Conservation (phyloP, 805 yeast species). For the Saccharomycopsis amapae region DNA sequence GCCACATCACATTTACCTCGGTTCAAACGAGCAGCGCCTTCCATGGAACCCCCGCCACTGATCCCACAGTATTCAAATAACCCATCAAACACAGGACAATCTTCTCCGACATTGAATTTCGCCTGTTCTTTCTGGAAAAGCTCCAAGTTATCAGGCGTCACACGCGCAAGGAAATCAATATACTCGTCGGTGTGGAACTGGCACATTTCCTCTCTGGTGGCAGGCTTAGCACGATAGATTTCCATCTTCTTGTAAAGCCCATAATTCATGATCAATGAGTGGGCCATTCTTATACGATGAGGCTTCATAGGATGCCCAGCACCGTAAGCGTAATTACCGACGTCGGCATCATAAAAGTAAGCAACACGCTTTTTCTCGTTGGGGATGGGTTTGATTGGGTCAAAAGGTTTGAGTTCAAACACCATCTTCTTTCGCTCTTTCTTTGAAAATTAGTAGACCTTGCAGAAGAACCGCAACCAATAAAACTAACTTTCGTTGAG, state of each 20-base stretch:
- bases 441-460: too few species aligned
- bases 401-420: constrained; percentile 53
- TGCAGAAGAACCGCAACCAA: too few species aligned
- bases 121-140: constrained; percentile 80
- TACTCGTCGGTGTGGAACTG: constrained; percentile 98
- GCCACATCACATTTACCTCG: constrained; percentile 86
- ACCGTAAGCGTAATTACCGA: constrained; percentile 96
- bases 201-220: constrained; percentile 96
- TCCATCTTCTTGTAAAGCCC: constrained; percentile 97
- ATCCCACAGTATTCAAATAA: constrained; percentile 69
- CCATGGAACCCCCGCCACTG: constrained; percentile 85
- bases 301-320: constrained; percentile 99
- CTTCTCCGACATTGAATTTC: constrained; percentile 95
- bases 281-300: constrained; percentile 97
- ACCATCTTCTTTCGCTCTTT: too few species aligned
- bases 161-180: constrained; percentile 84
- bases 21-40: constrained; percentile 78
- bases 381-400: constrained; percentile 35
- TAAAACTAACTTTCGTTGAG: too few species aligned
- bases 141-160: constrained; percentile 87
- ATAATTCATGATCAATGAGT: constrained; percentile 92
- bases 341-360: constrained; percentile 82
- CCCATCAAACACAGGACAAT: constrained; percentile 80
- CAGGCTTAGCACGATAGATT: constrained; percentile 93
- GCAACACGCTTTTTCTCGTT: constrained; percentile 47